Base-by-base conservation (phyloP, 106 monocot species). In the Phalaenopsis aphrodite region DNA sequence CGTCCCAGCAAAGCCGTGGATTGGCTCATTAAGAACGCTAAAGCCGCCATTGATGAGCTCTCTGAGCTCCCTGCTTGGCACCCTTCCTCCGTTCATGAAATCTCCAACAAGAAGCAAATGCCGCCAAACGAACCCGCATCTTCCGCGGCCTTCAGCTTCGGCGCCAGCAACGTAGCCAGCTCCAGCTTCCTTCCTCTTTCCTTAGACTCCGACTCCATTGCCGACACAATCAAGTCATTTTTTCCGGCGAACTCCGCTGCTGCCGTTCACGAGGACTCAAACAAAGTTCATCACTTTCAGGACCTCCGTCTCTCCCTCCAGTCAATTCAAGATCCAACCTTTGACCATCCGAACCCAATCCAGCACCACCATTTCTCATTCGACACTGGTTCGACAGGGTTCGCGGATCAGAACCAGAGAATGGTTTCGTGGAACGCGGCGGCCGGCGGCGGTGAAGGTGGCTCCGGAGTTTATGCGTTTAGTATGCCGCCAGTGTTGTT, bases 1-100 rank as follows among this genome's bases (percentile, higher is more conserved):
- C 89, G 92, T 36, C 92, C 92, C 56, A 92, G 92, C 81, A 92
- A 89, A 71, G 92, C 92, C 71, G 89, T 92, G 45, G 92, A 92
- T 55, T 92, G 92, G 92, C 89, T 92, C 73, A 88, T 92, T 73
- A 83, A 88, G 83, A 84, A 92, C 36, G 85, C 92, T 41, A 92
- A 88, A 77, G 56, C 87, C 39, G 89, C 92, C 72, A 92, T 92
- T 75, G 92, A 92, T 76, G 84, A 87, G 80, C 84, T 92, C 49
- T 86, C 82, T 0, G 82, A 89, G 78, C 92, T 87, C 18, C 89
- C 91, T 12, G 86, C 91, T 4, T 88, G 91, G 87, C 80, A 79
- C 61, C 91, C 91, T 43, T 87, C 75, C 23, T 41, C 84, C 38
- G 49, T 56, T 82, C 18, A 9, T 42, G 73, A 21, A 15, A 30